Conservation (phyloP, 768 basidiomycete genomes). For the Suillus subluteus region DNA sequence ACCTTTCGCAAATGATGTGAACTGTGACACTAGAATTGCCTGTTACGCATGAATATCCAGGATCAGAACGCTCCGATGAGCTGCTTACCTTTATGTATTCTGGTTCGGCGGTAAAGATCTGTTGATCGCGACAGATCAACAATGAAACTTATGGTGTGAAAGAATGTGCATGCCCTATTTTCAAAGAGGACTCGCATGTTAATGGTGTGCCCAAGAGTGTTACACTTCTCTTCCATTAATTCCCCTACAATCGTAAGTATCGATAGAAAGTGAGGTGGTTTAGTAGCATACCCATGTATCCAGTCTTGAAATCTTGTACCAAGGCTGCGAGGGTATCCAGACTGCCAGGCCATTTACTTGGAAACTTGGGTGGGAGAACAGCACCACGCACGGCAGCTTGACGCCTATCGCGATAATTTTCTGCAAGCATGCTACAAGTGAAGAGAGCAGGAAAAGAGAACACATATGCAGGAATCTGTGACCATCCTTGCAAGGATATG, state of each 20-base stretch:
- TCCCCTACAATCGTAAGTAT: slow-evolving; percentile 18
- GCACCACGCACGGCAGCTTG: slow-evolving; percentile 50
- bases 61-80: neutral
- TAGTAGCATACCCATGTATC: slow-evolving; percentile 49
- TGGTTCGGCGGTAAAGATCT: slow-evolving; percentile 44
- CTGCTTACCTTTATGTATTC: slow-evolving; percentile 41
- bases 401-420: slow-evolving; percentile 33
- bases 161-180: slow-evolving; percentile 22
- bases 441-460: slow-evolving; percentile 30
- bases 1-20: slow-evolving; percentile 42
- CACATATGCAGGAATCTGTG: slow-evolving; percentile 20
- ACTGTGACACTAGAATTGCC: slow-evolving; percentile 43
- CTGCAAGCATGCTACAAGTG: slow-evolving; percentile 17
- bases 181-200: slow-evolving; percentile 30
- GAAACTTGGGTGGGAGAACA: slow-evolving; percentile 42
- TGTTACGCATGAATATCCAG: slow-evolving; percentile 17
- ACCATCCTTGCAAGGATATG: slow-evolving; percentile 20
- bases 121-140: neutral
- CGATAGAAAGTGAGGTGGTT: neutral
- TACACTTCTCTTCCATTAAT: slow-evolving; percentile 12
- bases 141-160: neutral
- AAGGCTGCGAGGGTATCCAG: slow-evolving; percentile 47
- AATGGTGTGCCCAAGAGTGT: slow-evolving; percentile 28
- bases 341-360: slow-evolving; percentile 47
- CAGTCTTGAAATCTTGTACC: slow-evolving; percentile 42